These are phyloP conservation scores for Avena sativa DNA, from an alignment of 176 grass and related monocot genomes.

Conservation along the genomic window DNA sequence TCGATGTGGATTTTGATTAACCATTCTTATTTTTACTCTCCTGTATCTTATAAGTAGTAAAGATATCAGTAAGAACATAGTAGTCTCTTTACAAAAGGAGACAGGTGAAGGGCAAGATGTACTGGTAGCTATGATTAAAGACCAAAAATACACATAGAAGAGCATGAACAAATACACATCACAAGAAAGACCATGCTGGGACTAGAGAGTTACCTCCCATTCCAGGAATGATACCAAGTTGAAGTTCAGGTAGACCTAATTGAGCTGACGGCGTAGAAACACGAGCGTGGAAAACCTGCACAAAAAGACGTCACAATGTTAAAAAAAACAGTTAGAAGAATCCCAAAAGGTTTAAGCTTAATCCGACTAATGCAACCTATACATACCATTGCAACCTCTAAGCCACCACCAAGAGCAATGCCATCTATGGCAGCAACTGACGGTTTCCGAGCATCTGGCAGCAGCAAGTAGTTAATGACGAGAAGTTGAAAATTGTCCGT, in stretches of 20 bases:
- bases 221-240: slow-evolving; percentile 88
- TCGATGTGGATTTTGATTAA: background rate
- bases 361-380: background rate
- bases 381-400: slow-evolving; percentile 93
- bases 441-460: slow-evolving; percentile 75
- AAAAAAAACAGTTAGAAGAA: slow-evolving; percentile 29
- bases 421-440: slow-evolving; percentile 88
- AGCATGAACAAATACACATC: background rate
- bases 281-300: slow-evolving; percentile 81
- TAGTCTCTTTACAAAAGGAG: background rate
- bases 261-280: slow-evolving; percentile 80
- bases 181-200: background rate
- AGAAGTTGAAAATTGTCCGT: background rate
- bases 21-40: background rate
- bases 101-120: background rate
- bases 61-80: background rate
- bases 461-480: slow-evolving; percentile 23
- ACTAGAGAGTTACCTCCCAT: slow-evolving; percentile 76
- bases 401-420: slow-evolving; percentile 82
- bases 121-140: background rate
- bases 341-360: slow-evolving; percentile 9
- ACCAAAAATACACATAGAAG: background rate
- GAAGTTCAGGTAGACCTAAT: slow-evolving; percentile 82
- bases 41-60: background rate
- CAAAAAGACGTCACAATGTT: slow-evolving; percentile 15